Conservation (phyloP, 2,329 filamentous ascomycete genomes). For the Xylariaceae sp. region DNA sequence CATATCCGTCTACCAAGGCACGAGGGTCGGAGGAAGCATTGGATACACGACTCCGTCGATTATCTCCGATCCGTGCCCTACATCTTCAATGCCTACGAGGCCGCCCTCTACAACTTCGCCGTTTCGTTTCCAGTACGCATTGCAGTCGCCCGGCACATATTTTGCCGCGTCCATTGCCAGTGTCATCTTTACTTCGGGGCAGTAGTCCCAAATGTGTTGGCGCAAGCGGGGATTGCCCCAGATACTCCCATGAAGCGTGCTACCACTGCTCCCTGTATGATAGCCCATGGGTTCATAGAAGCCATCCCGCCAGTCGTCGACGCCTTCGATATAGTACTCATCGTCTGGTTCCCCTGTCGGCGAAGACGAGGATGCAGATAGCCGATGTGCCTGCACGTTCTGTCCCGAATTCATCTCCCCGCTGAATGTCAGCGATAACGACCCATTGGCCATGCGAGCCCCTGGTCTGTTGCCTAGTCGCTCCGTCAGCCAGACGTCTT, state of each 20-base stretch:
- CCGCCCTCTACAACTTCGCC: constrained; percentile 18
- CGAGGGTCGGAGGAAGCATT: constrained; percentile 33
- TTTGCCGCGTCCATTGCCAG: constrained; percentile 49
- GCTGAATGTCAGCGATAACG: constrained; percentile 44
- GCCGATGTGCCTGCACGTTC: constrained; percentile 23
- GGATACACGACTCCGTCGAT: constrained; percentile 40
- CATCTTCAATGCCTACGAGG: constrained; percentile 19
- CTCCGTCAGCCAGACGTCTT: constrained; percentile 53
- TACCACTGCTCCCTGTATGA: constrained; percentile 48
- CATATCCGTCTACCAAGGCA: constrained; percentile 30
- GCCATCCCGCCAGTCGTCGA: constrained; percentile 48
- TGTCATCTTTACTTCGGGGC: constrained; percentile 55
- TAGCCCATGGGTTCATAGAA: constrained; percentile 56
- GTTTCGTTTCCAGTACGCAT: constrained; percentile 42
- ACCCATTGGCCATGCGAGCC: constrained; percentile 47
- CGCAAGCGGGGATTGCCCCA: constrained; percentile 46
- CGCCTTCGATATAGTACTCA: constrained; percentile 36
- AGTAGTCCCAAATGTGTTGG: constrained; percentile 51
- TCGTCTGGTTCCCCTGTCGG: constrained; percentile 19
- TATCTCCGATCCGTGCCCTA: constrained; percentile 37
- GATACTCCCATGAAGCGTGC: constrained; percentile 40
- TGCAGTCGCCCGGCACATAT: constrained; percentile 46
- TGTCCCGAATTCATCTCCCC: constrained; percentile 44
- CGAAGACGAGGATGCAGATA: background rate
- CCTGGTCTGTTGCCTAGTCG: constrained; percentile 46